Base-by-base conservation (phyloP, 352 stramenopile genomes). In the Phytophthora citricola region DNA sequence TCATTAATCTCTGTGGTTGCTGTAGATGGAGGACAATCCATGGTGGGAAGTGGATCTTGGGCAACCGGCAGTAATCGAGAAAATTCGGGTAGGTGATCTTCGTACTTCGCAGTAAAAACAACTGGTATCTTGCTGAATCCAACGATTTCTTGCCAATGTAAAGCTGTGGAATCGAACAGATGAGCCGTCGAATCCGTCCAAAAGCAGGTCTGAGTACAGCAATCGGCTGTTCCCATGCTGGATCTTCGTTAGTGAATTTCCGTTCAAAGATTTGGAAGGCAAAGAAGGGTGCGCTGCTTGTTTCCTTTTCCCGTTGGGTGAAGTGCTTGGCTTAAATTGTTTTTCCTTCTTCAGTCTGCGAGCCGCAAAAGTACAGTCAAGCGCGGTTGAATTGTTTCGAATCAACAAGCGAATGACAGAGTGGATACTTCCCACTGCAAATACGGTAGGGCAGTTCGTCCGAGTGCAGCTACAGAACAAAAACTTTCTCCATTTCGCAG, bases 21-120 rank as follows among this genome's bases (percentile, higher is more conserved):
- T 49, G 20, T 47, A 91, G 76, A 63, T 97, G 50, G 93, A 98
- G 52, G 77, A 95, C 9, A 92, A 97, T 69, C 85, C 92, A 17
- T 98, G 90, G 91, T 98, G 93, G 86, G 90, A 98, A 71, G 91
- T 98, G 8, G 88, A 98, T 57, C 73, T 98, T 10, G 84, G 85
- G 0, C 83, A 93, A 53, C 78, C 82, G 12, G 81, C 83, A 8
- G 83, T 92, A 39, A 86, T 94, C n/a, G 76, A 93, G 49, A 85
- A 78, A 11, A 93, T 95, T 38, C 77, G 83, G 43, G 86, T 94
- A 60, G 2, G 5, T 12, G 20, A 31, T 11, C 29, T 34, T 2
- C 45, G 31, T 36, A 14, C 9, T 36, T 36, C 31, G 31, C 24
- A 26, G 24, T 26, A 26, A 26, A 2, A 26, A 36, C 31, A 36